Evolutionary conservation across 1,139 yeast genomes (phyloP).

Genomic region (Hanseniaspora uvarum): DNA sequence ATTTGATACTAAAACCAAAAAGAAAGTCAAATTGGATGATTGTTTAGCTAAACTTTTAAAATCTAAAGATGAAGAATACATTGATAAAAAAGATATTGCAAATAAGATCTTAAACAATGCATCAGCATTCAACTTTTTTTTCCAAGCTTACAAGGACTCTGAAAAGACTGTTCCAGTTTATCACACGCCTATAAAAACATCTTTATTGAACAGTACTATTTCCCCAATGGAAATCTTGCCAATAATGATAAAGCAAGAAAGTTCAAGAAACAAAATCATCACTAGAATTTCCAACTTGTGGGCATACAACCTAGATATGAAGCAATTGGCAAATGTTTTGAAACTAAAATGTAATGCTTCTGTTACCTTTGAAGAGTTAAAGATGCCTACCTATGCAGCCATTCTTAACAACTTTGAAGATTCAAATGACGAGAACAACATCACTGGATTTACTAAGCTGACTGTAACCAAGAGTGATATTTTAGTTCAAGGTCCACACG

Average conservation of each 20-base stretch:
- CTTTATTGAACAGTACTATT: constrained; percentile 31
- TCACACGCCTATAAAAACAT: constrained; percentile 5
- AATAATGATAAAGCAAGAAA: constrained; percentile 59
- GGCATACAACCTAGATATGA: constrained; percentile 54
- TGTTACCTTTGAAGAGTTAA: constrained; percentile 49
- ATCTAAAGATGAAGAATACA: constrained; percentile 19
- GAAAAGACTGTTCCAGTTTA: constrained; percentile 29
- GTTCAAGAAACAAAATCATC: constrained; percentile 71
- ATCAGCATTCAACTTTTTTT: constrained; percentile 37
- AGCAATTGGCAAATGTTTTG: constrained; percentile 55
- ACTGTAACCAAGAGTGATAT: constrained; percentile 56
- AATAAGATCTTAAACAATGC: constrained; percentile 39
- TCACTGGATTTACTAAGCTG: constrained; percentile 27
- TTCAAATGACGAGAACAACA: neutral
- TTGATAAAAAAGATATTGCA: constrained; percentile 45
- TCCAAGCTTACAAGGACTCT: constrained; percentile 44
- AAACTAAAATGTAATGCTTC: constrained; percentile 83
- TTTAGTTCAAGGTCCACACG: constrained; percentile 85
- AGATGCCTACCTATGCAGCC: constrained; percentile 1
- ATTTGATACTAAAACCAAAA: constrained; percentile 41
- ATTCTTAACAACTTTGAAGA: constrained; percentile 12
- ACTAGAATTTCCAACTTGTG: constrained; percentile 67
- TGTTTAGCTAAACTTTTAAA: constrained; percentile 23
- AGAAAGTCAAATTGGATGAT: constrained; percentile 47
- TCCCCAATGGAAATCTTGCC: constrained; percentile 59